These are phyloP conservation scores for Sextonia rubra DNA, from an alignment of 164 flowering plant species.

Conservation along the genomic window DNA sequence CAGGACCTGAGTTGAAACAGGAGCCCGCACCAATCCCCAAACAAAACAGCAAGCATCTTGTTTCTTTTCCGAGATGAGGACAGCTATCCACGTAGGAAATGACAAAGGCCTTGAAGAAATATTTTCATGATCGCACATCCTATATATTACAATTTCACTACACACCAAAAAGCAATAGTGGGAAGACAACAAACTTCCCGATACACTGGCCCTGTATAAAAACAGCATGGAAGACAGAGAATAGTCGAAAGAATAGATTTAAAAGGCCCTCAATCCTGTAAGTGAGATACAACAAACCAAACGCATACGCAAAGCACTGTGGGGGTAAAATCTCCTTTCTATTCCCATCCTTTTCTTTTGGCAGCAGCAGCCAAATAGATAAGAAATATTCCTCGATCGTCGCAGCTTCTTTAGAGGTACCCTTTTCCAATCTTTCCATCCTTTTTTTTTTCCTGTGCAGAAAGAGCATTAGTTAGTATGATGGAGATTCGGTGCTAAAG, in stretches of 20 bases:
- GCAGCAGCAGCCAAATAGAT: neutral
- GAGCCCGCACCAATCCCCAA: no score
- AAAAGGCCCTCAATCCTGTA: neutral
- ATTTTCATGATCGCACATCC: neutral
- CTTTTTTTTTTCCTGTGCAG: neutral
- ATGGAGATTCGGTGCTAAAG: conserved; percentile 6
- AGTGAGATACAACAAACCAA: no score
- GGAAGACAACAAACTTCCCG: neutral
- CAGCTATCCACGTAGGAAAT: neutral
- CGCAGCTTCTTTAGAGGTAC: neutral
- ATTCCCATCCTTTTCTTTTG: neutral
- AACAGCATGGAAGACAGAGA: neutral
- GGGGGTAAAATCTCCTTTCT: conserved; percentile 1
- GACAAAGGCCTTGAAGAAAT: neutral
- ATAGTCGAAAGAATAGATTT: no score
- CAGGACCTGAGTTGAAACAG: no score
- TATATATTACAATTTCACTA: neutral
- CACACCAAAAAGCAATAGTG: neutral
- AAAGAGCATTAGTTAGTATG: neutral
- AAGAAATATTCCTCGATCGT: neutral
- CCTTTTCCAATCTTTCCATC: conserved; percentile 1
- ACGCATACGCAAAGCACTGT: neutral
- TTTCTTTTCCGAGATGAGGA: neutral
- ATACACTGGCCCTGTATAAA: neutral
- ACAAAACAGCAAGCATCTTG: neutral